These are phyloP conservation scores for Saccharomycopsis vini DNA, from an alignment of 805 yeast genomes.

Conservation along the genomic window DNA sequence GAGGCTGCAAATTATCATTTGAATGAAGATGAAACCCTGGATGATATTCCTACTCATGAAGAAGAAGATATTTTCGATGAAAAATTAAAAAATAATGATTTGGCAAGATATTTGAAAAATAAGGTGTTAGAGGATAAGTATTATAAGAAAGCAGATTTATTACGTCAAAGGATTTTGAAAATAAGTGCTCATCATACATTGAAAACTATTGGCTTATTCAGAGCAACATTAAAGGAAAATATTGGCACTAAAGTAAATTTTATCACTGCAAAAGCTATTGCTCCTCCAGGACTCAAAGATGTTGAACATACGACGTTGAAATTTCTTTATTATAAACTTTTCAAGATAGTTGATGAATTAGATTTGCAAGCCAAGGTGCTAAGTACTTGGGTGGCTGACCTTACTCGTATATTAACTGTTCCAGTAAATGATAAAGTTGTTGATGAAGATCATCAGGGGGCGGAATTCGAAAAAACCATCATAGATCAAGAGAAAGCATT, in stretches of 20 bases:
- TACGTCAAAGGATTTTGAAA: conserved; percentile 46
- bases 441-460: conserved; percentile 46
- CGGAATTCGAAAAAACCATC: conserved; percentile 69
- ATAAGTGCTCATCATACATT: conserved; percentile 32
- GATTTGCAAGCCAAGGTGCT: conserved; percentile 44
- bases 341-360: conserved; percentile 27
- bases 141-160: conserved; percentile 52
- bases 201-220: conserved; percentile 18
- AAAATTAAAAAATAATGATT: not conserved
- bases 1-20: no score
- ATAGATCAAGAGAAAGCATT: conserved; percentile 67
- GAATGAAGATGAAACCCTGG: not conserved
- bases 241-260: conserved; percentile 12
- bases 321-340: conserved; percentile 18
- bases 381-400: conserved; percentile 41
- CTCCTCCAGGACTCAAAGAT: conserved; percentile 6
- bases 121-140: conserved; percentile 40
- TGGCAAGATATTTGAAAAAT: conserved; percentile 23
- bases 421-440: conserved; percentile 31
- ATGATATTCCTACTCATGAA: no score
- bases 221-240: conserved; percentile 8
- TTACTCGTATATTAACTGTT: conserved; percentile 35
- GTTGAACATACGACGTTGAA: conserved; percentile 15
- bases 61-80: conserved; percentile 23
- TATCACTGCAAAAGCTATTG: conserved; percentile 1